These are phyloP conservation scores for Globisporangium paroecandrum DNA, from an alignment of 352 stramenopile species.

Conservation along the genomic window DNA sequence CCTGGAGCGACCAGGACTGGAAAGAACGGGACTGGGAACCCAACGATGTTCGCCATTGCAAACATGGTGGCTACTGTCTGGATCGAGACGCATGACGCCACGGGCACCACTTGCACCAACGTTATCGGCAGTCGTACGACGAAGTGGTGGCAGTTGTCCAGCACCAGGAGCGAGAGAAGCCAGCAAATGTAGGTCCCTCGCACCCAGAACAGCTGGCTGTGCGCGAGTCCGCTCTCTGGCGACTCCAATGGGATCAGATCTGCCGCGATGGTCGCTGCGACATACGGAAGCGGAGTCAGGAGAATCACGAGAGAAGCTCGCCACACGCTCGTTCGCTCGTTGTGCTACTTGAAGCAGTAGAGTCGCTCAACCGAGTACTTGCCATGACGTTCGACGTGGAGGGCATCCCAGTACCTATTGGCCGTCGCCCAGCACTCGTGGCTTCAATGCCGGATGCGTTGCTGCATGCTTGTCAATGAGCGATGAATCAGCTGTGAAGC, in stretches of 20 bases:
- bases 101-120: background rate
- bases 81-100: background rate
- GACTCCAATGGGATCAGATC: constrained; percentile 10
- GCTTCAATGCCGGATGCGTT: no score
- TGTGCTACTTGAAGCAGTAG: background rate
- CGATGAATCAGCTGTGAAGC: no score
- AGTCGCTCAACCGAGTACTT: constrained; percentile 12
- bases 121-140: background rate
- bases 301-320: constrained; percentile 8
- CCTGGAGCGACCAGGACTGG: background rate
- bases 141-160: constrained; percentile 16
- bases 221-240: constrained; percentile 2
- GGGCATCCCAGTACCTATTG: background rate
- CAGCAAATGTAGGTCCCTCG: constrained; percentile 1
- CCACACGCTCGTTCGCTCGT: background rate
- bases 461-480: no score
- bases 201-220: constrained; percentile 13
- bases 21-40: background rate
- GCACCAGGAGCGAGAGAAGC: constrained; percentile 12
- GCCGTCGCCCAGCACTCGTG: background rate
- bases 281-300: constrained; percentile 13
- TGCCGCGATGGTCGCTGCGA: background rate
- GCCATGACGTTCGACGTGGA: constrained; percentile 19
- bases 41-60: background rate
- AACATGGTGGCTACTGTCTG: no score